Evolutionary conservation across 2,329 filamentous ascomycete genomes (phyloP).

Genomic region (Apiospora hydei): DNA sequence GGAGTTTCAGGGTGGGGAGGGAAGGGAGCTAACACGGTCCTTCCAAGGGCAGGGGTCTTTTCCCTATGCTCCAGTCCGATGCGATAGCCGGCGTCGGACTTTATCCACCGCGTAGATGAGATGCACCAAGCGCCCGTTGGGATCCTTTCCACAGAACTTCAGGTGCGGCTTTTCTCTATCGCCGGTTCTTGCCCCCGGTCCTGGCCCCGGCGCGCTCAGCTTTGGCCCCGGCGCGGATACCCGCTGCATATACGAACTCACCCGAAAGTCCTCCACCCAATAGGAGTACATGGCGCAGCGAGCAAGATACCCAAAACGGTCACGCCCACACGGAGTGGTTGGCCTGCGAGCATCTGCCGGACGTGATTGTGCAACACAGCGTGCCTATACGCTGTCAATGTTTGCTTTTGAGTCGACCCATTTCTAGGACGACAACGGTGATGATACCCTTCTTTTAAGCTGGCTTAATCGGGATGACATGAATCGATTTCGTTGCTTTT

Average conservation of each 20-base stretch:
- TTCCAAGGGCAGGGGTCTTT: background rate
- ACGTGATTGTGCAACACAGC: background rate
- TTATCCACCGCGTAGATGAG: background rate
- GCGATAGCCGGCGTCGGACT: background rate
- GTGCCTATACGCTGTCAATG: background rate
- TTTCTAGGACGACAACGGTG: background rate
- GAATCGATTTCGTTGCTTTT: background rate
- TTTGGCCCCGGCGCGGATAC: background rate
- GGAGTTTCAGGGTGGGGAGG: background rate
- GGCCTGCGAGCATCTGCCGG: background rate
- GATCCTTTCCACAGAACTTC: no score
- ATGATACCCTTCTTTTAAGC: background rate
- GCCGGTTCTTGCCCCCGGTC: background rate
- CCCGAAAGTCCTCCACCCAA: background rate
- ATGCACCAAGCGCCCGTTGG: background rate
- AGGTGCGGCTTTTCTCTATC: background rate
- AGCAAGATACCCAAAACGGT: background rate
- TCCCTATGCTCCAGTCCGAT: background rate
- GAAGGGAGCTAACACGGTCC: background rate
- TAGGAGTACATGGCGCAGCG: background rate
- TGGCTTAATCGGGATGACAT: background rate
- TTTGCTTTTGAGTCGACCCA: background rate
- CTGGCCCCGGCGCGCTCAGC: background rate
- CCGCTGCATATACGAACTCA: slow-evolving; percentile 2
- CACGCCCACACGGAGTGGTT: no score